Conservation (phyloP, 495 filamentous ascomycete species). For the Lasiosphaeria miniovina region DNA sequence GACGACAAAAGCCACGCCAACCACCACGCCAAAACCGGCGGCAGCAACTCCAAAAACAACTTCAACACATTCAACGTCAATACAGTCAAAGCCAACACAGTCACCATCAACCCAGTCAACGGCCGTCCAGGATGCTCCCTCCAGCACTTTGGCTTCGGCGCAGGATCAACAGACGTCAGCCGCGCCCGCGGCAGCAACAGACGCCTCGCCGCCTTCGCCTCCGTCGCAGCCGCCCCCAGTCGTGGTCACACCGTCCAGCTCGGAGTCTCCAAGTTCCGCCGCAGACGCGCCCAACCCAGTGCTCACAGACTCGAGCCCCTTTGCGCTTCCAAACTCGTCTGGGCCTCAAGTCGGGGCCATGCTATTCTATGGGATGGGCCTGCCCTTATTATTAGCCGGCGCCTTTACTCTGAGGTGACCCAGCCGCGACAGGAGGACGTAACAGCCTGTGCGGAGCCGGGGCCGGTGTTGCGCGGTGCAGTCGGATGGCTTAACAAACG, state of each 20-base stretch:
- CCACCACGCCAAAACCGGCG: conserved; percentile 7
- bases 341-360: background rate
- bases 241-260: background rate
- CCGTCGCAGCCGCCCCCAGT: background rate
- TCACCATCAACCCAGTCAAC: background rate
- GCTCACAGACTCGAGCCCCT: background rate
- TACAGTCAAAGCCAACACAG: background rate
- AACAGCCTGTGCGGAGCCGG: too few relatives aligned
- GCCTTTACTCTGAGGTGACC: conserved; percentile 4
- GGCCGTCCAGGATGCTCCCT: background rate
- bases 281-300: background rate
- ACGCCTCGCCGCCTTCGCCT: background rate
- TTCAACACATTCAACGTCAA: background rate
- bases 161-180: background rate
- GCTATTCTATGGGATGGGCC: background rate
- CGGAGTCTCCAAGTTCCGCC: background rate
- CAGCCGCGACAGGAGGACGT: background rate
- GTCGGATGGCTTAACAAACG: too few relatives aligned
- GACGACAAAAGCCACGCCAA: conserved; percentile 6
- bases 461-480: too few relatives aligned
- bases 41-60: background rate
- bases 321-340: background rate
- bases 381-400: background rate
- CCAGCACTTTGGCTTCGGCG: background rate
- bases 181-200: background rate